phyloP scores from a whole-genome alignment of 345 rosid species.

The Iberis pinnata region DNA sequence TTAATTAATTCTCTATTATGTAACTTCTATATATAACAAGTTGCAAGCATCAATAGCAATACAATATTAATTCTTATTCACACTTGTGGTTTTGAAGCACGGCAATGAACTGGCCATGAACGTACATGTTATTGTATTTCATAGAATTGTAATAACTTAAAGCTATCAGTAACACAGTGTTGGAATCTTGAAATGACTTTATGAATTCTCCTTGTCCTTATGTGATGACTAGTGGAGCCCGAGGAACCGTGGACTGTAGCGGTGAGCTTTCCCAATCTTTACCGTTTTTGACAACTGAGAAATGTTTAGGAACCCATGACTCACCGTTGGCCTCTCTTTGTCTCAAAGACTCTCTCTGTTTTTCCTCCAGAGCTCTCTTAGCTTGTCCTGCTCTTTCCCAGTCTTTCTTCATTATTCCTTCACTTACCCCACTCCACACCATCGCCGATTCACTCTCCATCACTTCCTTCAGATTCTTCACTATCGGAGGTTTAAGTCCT shows the following conservation, averaged over 20 bases:
- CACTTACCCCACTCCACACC: slow-evolving; percentile 66
- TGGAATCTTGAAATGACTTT: slow-evolving; percentile 2
- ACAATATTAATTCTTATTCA: too few species aligned
- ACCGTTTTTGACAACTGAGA: slow-evolving; percentile 29
- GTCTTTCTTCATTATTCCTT: slow-evolving; percentile 45
- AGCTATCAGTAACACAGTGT: neutral
- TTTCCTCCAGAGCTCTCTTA: slow-evolving; percentile 56
- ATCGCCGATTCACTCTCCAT: slow-evolving; percentile 45
- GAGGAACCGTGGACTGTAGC: slow-evolving; percentile 37
- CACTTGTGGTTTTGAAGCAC: too few species aligned
- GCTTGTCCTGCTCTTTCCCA: slow-evolving; percentile 71
- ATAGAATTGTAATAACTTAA: too few species aligned
- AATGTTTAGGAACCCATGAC: slow-evolving; percentile 63
- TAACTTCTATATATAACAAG: too few species aligned
- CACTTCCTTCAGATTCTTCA: slow-evolving; percentile 46
- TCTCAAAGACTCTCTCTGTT: slow-evolving; percentile 45
- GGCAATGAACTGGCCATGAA: too few species aligned
- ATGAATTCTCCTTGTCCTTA: neutral
- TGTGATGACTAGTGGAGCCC: slow-evolving; percentile 47
- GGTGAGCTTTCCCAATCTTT: slow-evolving; percentile 66
- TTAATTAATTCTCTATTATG: too few species aligned
- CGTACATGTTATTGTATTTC: too few species aligned
- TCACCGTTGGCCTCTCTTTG: slow-evolving; percentile 44
- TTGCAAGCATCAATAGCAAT: too few species aligned
- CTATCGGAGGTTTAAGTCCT: slow-evolving; percentile 46